Evolutionary conservation across 2,329 filamentous ascomycete genomes (phyloP).

Genomic region (Aspergillaceae sp.): DNA sequence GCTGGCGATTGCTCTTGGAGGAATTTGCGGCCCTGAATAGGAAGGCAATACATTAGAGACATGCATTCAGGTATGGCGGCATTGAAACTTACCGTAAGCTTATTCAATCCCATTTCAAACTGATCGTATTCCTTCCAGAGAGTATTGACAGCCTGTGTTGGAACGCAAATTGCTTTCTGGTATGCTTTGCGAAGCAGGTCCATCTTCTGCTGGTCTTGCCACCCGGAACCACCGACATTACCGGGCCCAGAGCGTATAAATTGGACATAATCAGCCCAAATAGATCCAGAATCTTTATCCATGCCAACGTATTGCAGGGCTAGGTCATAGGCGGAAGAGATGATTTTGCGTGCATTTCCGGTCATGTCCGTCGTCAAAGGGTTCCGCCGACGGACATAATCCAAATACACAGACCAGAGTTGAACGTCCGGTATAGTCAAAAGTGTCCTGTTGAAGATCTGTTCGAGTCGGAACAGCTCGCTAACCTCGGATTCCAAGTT

Average conservation of each 20-base stretch:
- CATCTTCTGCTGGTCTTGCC: slow-evolving; percentile 99
- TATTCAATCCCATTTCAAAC: slow-evolving; percentile 91
- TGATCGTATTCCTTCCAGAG: slow-evolving; percentile 97
- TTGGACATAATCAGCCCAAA: slow-evolving; percentile 93
- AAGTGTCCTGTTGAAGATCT: slow-evolving; percentile 73
- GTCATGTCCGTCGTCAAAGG: slow-evolving; percentile 72
- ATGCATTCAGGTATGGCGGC: background rate
- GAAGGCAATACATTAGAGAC: slow-evolving; percentile 1
- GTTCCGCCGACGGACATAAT: slow-evolving; percentile 87
- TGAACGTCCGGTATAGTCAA: slow-evolving; percentile 71
- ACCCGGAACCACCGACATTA: slow-evolving; percentile 70
- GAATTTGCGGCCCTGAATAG: slow-evolving; percentile 72
- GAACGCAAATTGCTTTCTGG: slow-evolving; percentile 78
- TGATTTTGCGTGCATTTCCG: slow-evolving; percentile 65
- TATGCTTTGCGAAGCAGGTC: slow-evolving; percentile 86
- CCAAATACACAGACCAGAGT: slow-evolving; percentile 87
- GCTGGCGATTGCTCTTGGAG: slow-evolving; percentile 84
- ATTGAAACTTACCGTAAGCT: slow-evolving; percentile 58
- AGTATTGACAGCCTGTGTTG: slow-evolving; percentile 70
- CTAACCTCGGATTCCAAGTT: slow-evolving; percentile 84
- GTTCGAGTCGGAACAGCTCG: slow-evolving; percentile 70
- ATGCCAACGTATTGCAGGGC: slow-evolving; percentile 83
- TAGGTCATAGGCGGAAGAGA: slow-evolving; percentile 84
- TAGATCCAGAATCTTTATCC: slow-evolving; percentile 77
- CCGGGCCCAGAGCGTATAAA: slow-evolving; percentile 87